These are phyloP conservation scores for Byssoonygena ceratinophila DNA, from an alignment of 2,329 filamentous ascomycete genomes.

Conservation along the genomic window DNA sequence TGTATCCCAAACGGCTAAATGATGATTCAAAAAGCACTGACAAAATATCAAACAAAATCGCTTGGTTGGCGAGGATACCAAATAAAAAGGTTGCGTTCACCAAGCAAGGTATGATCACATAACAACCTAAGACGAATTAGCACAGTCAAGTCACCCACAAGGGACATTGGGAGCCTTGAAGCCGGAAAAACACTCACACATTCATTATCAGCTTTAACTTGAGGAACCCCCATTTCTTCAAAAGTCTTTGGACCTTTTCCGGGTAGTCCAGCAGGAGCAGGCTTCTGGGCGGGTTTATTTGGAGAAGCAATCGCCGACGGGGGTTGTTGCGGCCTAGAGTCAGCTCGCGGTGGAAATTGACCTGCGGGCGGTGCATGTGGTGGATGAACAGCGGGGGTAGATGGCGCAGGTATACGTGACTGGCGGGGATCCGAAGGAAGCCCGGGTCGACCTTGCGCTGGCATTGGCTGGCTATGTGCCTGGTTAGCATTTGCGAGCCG, in stretches of 20 bases:
- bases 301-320: slow-evolving; percentile 24
- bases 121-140: slow-evolving; percentile 17
- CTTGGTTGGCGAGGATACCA: slow-evolving; percentile 2
- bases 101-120: slow-evolving; percentile 18
- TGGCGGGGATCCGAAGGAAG: slow-evolving; percentile 12
- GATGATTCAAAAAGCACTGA: neutral
- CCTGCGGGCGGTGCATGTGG: neutral
- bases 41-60: neutral
- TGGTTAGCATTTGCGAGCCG: slow-evolving; percentile 23
- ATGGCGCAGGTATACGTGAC: slow-evolving; percentile 25
- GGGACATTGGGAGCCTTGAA: no score
- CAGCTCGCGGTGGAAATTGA: slow-evolving; percentile 13
- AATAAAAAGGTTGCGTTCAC: neutral
- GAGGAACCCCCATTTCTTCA: slow-evolving; percentile 93
- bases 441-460: slow-evolving; percentile 18
- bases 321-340: slow-evolving; percentile 13
- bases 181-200: slow-evolving; percentile 80
- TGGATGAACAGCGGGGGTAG: slow-evolving; percentile 22
- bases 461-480: neutral
- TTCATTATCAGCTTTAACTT: slow-evolving; percentile 71
- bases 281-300: slow-evolving; percentile 58
- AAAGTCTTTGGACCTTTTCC: neutral
- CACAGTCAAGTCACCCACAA: no score
- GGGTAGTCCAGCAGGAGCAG: neutral
- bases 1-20: neutral